These are phyloP conservation scores for Schwanniomyces sp. DNA, from an alignment of 805 yeast genomes.

Conservation along the genomic window DNA sequence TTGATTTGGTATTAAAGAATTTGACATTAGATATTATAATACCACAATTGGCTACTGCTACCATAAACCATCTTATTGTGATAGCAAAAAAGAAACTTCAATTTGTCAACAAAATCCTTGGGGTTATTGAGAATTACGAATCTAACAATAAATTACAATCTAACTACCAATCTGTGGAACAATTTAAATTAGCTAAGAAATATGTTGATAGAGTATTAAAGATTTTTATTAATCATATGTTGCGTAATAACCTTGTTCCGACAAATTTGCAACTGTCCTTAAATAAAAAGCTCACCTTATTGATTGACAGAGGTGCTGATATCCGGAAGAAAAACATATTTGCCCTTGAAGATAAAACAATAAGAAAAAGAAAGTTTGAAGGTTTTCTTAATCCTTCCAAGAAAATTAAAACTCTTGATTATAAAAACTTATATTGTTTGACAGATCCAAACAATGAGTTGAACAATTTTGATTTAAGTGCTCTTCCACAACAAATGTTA, in stretches of 20 bases:
- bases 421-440: conserved; percentile 66
- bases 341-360: conserved; percentile 25
- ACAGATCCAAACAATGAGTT: conserved; percentile 61
- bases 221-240: conserved; percentile 38
- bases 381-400: conserved; percentile 37
- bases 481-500: conserved; percentile 64
- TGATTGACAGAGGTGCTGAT: conserved; percentile 39
- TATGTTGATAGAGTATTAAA: conserved; percentile 63
- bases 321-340: conserved; percentile 40
- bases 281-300: conserved; percentile 24
- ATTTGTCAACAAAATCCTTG: conserved; percentile 54
- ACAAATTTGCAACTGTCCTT: conserved; percentile 26
- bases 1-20: conserved; percentile 62
- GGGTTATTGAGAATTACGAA: conserved; percentile 61
- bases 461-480: conserved; percentile 66
- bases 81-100: conserved; percentile 69
- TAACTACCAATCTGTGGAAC: conserved; percentile 41
- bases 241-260: conserved; percentile 36
- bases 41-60: conserved; percentile 60
- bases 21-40: conserved; percentile 57
- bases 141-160: conserved; percentile 56
- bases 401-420: conserved; percentile 35
- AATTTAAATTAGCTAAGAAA: conserved; percentile 56
- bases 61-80: conserved; percentile 61
- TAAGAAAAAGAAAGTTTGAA: conserved; percentile 40